A percentile compares a stretch with the other conserved stretches of the same genome.
phyloP scores from a whole-genome alignment of 192 early-diverging fungal species.

The Podila verticillata region DNA sequence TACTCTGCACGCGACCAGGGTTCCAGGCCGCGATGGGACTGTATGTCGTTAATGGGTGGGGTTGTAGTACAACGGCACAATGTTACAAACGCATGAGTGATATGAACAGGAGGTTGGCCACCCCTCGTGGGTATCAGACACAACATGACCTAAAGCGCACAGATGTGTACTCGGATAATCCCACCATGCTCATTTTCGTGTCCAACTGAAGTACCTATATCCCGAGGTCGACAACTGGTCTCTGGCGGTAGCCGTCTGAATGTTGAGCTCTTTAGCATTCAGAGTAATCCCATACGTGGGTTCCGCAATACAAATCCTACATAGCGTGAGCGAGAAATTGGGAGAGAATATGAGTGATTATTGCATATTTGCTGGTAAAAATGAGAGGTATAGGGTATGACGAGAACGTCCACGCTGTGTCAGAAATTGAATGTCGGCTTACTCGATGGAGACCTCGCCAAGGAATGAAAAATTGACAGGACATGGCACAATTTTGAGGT shows the following conservation, averaged over 20 bases:
- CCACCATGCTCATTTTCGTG: no score
- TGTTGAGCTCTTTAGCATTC: constrained; percentile 70
- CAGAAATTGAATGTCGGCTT: neutral
- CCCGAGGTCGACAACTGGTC: constrained; percentile 11
- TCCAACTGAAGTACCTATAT: constrained; percentile 22
- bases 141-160: no score
- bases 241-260: constrained; percentile 48
- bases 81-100: no score
- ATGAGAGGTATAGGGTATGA: no score
- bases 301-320: constrained; percentile 60
- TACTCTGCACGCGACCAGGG: neutral
- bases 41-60: no score
- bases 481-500: constrained; percentile 67
- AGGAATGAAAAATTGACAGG: constrained; percentile 71
- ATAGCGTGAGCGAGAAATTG: neutral
- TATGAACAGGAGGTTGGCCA: no score
- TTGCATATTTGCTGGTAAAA: neutral
- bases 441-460: constrained; percentile 71
- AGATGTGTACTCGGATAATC: no score
- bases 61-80: no score
- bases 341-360: neutral
- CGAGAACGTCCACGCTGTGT: no score
- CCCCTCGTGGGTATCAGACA: no score
- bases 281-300: constrained; percentile 61
- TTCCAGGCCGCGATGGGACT: no score